These are phyloP conservation scores for Lactarius vividus DNA, from an alignment of 768 basidiomycete genomes.

Conservation along the genomic window DNA sequence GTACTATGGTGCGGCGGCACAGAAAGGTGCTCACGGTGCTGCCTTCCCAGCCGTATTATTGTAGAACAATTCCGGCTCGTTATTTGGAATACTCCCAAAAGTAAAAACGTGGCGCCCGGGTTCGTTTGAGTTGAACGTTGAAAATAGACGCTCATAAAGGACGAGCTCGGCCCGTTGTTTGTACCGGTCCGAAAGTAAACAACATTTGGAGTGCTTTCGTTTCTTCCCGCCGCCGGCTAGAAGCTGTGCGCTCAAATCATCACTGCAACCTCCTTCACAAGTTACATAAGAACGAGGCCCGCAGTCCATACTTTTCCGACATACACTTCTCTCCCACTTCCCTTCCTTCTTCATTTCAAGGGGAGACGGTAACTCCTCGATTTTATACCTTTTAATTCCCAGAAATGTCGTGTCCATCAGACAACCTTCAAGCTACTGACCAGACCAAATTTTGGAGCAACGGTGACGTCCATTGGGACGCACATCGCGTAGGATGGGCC, in stretches of 20 bases:
- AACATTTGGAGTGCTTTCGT: too few relatives aligned
- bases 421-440: slow-evolving; percentile 50
- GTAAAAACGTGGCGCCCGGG: too few relatives aligned
- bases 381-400: background rate
- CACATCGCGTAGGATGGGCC: slow-evolving; percentile 70
- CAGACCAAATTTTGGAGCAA: slow-evolving; percentile 62
- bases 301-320: background rate
- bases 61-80: too few relatives aligned
- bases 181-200: too few relatives aligned
- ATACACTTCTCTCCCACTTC: background rate
- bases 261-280: background rate
- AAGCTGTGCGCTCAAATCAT: background rate
- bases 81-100: too few relatives aligned
- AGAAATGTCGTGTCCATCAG: slow-evolving; percentile 44
- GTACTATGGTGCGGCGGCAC: too few relatives aligned
- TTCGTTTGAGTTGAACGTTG: too few relatives aligned
- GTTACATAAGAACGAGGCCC: background rate
- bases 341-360: background rate
- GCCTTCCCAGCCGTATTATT: too few relatives aligned
- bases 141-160: too few relatives aligned
- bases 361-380: background rate
- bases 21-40: too few relatives aligned
- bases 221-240: too few relatives aligned
- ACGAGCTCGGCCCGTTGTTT: too few relatives aligned
- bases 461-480: slow-evolving; percentile 53